These are phyloP conservation scores for Penicillium sp. DNA, from an alignment of 2,329 filamentous ascomycete species.

Conservation along the genomic window DNA sequence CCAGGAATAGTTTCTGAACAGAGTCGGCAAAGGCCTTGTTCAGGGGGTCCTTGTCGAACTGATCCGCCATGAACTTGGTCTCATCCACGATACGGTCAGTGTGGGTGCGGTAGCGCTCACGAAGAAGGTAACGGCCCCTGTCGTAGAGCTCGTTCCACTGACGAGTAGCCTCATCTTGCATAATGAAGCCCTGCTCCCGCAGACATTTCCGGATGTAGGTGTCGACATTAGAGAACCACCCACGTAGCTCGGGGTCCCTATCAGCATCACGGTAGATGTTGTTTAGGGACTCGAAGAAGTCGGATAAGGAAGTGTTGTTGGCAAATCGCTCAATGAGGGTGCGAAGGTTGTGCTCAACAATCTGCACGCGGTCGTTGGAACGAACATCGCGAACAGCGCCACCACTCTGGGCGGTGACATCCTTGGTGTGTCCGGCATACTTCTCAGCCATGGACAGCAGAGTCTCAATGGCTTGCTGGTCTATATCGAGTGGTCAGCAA, in stretches of 20 bases:
- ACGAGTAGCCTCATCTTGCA: constrained; percentile 74
- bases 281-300: constrained; percentile 81
- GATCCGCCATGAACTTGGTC: constrained; percentile 81
- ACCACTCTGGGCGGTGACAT: constrained; percentile 63
- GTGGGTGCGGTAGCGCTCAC: constrained; percentile 82
- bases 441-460: constrained; percentile 80
- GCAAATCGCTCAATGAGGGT: constrained; percentile 92
- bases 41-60: constrained; percentile 85
- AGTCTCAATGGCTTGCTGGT: constrained; percentile 87
- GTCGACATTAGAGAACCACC: constrained; percentile 84
- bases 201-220: constrained; percentile 78
- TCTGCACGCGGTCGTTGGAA: constrained; percentile 61
- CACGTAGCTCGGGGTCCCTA: constrained; percentile 77
- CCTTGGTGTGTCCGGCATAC: constrained; percentile 75
- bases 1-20: constrained; percentile 80
- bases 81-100: constrained; percentile 87
- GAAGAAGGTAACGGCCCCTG: constrained; percentile 79
- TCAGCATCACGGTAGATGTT: constrained; percentile 86
- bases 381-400: constrained; percentile 74
- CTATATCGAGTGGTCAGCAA: constrained; percentile 36
- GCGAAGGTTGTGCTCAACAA: constrained; percentile 78
- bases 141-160: constrained; percentile 88
- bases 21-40: constrained; percentile 79
- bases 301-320: constrained; percentile 86
- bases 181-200: constrained; percentile 86